These are phyloP conservation scores for Hypoxylon cercidicola DNA, from an alignment of 495 filamentous ascomycete genomes.

Conservation along the genomic window DNA sequence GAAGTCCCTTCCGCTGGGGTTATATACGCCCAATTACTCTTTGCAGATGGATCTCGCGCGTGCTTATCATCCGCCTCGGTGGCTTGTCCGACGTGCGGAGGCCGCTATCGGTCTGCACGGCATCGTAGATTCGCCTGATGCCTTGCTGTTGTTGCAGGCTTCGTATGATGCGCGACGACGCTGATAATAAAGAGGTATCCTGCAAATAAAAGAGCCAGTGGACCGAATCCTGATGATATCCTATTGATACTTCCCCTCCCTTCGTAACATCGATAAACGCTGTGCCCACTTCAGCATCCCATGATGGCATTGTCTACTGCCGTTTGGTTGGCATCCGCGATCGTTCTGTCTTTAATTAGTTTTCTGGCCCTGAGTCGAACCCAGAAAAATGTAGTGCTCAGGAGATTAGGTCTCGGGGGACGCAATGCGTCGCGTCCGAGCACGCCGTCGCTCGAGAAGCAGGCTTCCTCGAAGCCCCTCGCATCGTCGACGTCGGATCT, in stretches of 20 bases:
- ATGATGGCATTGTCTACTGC: conserved; percentile 16
- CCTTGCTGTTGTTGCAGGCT: not conserved
- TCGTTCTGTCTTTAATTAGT: conserved; percentile 38
- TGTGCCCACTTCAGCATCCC: not conserved
- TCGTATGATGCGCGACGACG: conserved; percentile 9
- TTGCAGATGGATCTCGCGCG: conserved; percentile 17
- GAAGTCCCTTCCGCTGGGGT: conserved; percentile 1
- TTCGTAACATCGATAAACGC: not conserved
- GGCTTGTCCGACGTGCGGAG: conserved; percentile 27
- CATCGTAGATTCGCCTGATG: conserved; percentile 4
- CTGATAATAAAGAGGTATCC: conserved; percentile 15
- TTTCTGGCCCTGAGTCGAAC: conserved; percentile 39
- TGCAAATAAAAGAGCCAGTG: conserved; percentile 1
- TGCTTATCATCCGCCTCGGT: conserved; percentile 26
- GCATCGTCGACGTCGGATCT: conserved; percentile 25
- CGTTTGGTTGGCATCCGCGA: conserved; percentile 34
- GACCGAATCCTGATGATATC: conserved; percentile 8
- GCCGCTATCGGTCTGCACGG: conserved; percentile 36
- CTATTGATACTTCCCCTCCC: not conserved
- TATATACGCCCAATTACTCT: conserved; percentile 22
- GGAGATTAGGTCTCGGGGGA: conserved; percentile 26
- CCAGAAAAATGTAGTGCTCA: conserved; percentile 41
- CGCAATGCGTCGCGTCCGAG: conserved; percentile 24
- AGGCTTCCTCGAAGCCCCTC: conserved; percentile 31
- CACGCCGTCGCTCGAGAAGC: conserved; percentile 39